Evolutionary conservation across 139 green algal species (phyloP).

Genomic region (Tetradesmus obliquus): DNA sequence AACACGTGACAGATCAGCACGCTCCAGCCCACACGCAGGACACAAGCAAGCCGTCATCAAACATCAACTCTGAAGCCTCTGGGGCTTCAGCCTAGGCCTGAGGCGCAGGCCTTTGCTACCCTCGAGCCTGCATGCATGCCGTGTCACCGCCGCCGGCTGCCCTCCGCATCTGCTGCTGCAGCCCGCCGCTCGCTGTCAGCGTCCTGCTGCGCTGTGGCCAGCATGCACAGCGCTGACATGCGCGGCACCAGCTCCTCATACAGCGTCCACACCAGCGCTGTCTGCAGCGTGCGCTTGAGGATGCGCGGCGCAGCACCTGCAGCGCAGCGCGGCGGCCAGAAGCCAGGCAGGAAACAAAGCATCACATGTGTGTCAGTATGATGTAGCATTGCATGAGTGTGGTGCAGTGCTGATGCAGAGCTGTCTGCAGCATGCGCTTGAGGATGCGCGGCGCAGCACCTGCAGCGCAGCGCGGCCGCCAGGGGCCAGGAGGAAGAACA

Average conservation of each 20-base stretch:
- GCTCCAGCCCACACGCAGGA: no score
- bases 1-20: no score
- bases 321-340: constrained; percentile 19
- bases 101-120: no score
- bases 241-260: constrained; percentile 87
- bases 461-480: constrained; percentile 35
- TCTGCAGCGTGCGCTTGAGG: constrained; percentile 89
- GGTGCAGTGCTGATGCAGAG: no score
- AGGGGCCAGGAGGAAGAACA: neutral
- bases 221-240: constrained; percentile 40
- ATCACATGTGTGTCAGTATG: neutral
- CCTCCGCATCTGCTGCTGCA: neutral
- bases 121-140: neutral
- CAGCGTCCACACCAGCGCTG: constrained; percentile 90
- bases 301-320: constrained; percentile 74
- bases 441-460: constrained; percentile 76
- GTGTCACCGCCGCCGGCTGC: neutral
- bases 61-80: no score
- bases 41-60: no score
- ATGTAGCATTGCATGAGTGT: no score
- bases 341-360: no score
- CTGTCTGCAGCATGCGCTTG: constrained; percentile 90
- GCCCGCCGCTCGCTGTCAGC: neutral
- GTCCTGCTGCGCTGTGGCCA: constrained; percentile 12
- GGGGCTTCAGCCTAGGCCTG: no score